Conservation (phyloP, 139 green algal species). For the Asterochloris erici region DNA sequence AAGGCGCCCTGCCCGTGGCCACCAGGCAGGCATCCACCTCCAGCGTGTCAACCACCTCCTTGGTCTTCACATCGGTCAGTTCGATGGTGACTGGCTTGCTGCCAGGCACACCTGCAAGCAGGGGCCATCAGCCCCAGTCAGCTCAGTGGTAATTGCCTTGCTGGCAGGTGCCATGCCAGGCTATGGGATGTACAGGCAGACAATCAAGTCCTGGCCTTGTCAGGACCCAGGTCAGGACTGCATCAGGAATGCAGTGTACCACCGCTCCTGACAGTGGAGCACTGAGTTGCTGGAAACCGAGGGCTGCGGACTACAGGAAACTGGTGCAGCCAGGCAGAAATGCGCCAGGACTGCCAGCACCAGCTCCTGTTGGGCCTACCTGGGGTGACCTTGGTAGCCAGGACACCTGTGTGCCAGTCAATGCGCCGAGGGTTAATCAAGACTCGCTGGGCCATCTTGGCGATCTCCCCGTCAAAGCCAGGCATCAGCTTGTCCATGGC, state of each 20-base stretch:
- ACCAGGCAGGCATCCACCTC: constrained; percentile 95
- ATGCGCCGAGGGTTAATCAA: constrained; percentile 93
- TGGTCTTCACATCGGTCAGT: constrained; percentile 98
- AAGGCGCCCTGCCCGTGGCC: constrained; percentile 86
- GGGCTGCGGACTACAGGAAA: no score
- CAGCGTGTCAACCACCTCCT: constrained; percentile 91
- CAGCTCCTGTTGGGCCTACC: constrained; percentile 42
- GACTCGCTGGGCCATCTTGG: constrained; percentile 84
- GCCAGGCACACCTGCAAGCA: constrained; percentile 53
- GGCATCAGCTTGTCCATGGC: constrained; percentile 97
- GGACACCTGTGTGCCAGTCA: constrained; percentile 90
- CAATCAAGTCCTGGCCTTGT: no score
- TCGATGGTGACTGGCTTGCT: constrained; percentile 96
- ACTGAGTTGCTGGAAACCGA: no score
- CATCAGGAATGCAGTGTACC: no score
- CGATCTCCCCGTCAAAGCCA: constrained; percentile 97
- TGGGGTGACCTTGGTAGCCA: constrained; percentile 91
- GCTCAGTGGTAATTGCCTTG: background rate
- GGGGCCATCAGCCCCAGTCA: background rate
- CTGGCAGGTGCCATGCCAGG: background rate
- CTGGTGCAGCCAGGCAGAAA: no score
- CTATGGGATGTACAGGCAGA: background rate
- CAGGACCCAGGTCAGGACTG: no score
- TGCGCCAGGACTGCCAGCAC: no score
- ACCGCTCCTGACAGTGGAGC: no score